Conservation (phyloP, 257 asterid genomes). For the Ajuga chamaepitys region DNA sequence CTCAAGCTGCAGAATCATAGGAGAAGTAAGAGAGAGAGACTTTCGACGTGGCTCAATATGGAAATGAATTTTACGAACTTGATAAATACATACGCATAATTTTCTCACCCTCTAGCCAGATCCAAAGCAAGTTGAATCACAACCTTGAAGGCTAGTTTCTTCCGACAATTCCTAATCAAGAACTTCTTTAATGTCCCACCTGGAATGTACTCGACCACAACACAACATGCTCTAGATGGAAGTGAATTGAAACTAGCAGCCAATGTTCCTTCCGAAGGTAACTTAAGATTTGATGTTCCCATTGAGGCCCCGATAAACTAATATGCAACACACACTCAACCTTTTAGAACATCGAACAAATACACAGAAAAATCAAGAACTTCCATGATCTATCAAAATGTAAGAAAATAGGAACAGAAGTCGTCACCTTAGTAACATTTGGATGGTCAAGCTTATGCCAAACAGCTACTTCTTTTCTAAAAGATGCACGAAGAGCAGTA, state of each 20-base stretch:
- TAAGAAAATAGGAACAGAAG: neutral
- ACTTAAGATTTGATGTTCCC: conserved; percentile 47
- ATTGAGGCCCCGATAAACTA: conserved; percentile 60
- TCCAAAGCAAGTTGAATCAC: conserved; percentile 51
- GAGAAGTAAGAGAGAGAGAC: neutral
- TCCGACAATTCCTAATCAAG: conserved; percentile 33
- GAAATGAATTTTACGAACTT: neutral
- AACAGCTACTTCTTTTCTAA: conserved; percentile 58
- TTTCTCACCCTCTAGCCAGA: conserved; percentile 57
- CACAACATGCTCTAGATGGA: conserved; percentile 54
- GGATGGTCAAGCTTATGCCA: conserved; percentile 77
- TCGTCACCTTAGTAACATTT: conserved; percentile 49
- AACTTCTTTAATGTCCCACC: conserved; percentile 49
- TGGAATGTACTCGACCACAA: conserved; percentile 52
- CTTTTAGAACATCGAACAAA: neutral
- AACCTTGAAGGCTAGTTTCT: conserved; percentile 40
- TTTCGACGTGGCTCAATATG: neutral
- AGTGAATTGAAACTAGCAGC: conserved; percentile 26
- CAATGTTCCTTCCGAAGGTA: conserved; percentile 33
- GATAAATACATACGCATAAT: neutral
- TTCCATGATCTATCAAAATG: too few relatives aligned
- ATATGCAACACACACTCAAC: neutral
- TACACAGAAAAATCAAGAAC: neutral
- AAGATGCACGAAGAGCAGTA: conserved; percentile 44
- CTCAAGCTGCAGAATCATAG: conserved; percentile 43